phyloP scores from a whole-genome alignment of 495 filamentous ascomycete species.

The Oleoguttula mirabilis region DNA sequence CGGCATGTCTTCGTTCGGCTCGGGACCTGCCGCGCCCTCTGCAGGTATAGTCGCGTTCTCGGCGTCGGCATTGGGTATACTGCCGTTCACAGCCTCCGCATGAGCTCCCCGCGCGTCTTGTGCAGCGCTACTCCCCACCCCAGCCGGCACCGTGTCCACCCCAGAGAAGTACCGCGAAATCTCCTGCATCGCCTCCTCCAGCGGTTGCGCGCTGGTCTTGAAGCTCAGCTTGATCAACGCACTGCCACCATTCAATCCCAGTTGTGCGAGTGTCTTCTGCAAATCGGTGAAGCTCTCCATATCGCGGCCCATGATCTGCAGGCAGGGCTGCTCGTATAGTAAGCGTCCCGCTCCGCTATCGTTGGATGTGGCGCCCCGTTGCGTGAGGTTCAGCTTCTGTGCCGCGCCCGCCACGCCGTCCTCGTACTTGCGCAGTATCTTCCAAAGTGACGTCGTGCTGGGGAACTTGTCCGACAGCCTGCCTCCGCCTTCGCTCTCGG shows the following conservation, averaged over 20 bases:
- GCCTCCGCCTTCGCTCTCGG: constrained; percentile 50
- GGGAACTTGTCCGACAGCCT: constrained; percentile 73
- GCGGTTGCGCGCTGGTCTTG: constrained; percentile 57
- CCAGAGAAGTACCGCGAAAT: constrained; percentile 57
- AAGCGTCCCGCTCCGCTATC: constrained; percentile 55
- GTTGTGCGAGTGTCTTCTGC: constrained; percentile 74
- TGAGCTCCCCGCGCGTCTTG: constrained; percentile 4
- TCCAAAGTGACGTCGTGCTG: constrained; percentile 75
- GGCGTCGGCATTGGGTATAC: background rate
- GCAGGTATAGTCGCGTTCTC: constrained; percentile 3
- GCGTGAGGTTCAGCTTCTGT: constrained; percentile 61
- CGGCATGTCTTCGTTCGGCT: constrained; percentile 4
- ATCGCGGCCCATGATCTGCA: constrained; percentile 69
- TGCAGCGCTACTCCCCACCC: constrained; percentile 1
- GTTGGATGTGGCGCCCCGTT: constrained; percentile 49
- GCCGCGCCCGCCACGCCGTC: constrained; percentile 28
- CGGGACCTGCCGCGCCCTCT: constrained; percentile 1
- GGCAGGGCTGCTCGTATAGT: constrained; percentile 74
- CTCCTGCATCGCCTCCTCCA: constrained; percentile 74
- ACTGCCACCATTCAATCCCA: constrained; percentile 75
- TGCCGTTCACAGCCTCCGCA: constrained; percentile 2
- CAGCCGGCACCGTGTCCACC: constrained; percentile 14
- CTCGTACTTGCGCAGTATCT: constrained; percentile 79
- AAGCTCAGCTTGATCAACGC: constrained; percentile 67
- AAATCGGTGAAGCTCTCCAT: constrained; percentile 64